Base-by-base conservation (phyloP, 345 rosid genomes). In the Stellera chamaejasme region DNA sequence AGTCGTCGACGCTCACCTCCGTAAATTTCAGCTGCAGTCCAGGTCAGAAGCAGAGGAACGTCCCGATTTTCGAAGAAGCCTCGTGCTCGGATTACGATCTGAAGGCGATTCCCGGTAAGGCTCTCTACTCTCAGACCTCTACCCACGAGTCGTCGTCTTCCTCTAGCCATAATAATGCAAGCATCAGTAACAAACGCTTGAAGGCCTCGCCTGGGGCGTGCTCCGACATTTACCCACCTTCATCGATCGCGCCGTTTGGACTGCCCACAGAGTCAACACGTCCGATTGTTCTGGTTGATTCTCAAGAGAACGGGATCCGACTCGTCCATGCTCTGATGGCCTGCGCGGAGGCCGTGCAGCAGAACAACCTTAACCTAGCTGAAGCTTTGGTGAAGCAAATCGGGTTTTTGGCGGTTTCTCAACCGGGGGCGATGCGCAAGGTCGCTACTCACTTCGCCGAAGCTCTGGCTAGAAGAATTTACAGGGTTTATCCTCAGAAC, bases 381-480 rank as follows among this genome's bases (percentile, higher is more conserved):
- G 87, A 86, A 44, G 90, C 84, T 1, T 70, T 83, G 0, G 88
- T 88, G n/a, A 85, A 88, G 52, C 82, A 81, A 41, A 75, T 85
- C 59, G 82, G 93, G 0, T 68, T 53, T 54, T 57, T 85, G 6
- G 90, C 90, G 3, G 51, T 62, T 1, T 75, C 90, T 58, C 90
- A 88, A 49, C 65, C 80, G 8, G 90, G 96, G 1, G 87, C 88
- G 0, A 82, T 88, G 93, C 69, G 90, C 10, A 88, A 82, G 54
- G 96, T 88, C 16, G 96, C 90, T 6, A 88, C 80, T 0, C 81
- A 65, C 72, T 88, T 85, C 74, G 96, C 96, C 16, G 93, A 88
- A 64, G 96, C 90, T 12, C 59, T 88, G 4, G 90, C 94, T 48
- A 77, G 93, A 16, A 72, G 83, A 61, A 85, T 88, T 56, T 88